A percentile compares a stretch with the other conserved stretches of the same genome.
These are phyloP conservation scores for Hyaloscypha finlandica DNA, from an alignment of 495 filamentous ascomycete species.

Conservation along the genomic window DNA sequence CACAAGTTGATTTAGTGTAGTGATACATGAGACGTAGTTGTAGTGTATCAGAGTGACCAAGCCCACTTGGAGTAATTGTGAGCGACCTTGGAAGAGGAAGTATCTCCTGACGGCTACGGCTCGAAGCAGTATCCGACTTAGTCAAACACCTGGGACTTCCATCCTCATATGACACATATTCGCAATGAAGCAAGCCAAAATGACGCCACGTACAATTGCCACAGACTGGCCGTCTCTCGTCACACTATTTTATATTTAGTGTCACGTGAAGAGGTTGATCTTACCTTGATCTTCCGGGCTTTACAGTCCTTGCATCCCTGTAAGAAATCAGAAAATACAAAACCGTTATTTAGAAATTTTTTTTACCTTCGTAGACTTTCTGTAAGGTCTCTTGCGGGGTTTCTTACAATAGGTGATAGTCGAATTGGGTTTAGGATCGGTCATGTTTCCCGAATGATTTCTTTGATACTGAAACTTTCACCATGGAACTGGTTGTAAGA, in stretches of 20 bases:
- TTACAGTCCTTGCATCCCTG: slow-evolving; percentile 17
- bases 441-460: too few relatives aligned
- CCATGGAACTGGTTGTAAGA: too few relatives aligned
- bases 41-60: neutral
- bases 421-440: too few relatives aligned
- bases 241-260: slow-evolving; percentile 1
- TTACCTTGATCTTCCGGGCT: slow-evolving; percentile 18
- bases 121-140: slow-evolving; percentile 39
- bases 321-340: neutral
- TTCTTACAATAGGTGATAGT: neutral
- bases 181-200: neutral
- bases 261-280: neutral
- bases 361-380: slow-evolving; percentile 9
- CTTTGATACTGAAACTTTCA: too few relatives aligned
- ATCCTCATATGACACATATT: neutral
- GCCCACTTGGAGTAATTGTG: slow-evolving; percentile 35
- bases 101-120: slow-evolving; percentile 23
- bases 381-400: slow-evolving; percentile 10
- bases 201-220: slow-evolving; percentile 10
- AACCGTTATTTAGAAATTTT: too few relatives aligned
- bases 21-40: slow-evolving; percentile 20
- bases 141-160: neutral
- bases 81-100: slow-evolving; percentile 24
- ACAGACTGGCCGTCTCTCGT: slow-evolving; percentile 11
- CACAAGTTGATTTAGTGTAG: slow-evolving; percentile 8